Evolutionary conservation across 2,329 filamentous ascomycete species (phyloP).

Genomic region (Pyricularia grisea): DNA sequence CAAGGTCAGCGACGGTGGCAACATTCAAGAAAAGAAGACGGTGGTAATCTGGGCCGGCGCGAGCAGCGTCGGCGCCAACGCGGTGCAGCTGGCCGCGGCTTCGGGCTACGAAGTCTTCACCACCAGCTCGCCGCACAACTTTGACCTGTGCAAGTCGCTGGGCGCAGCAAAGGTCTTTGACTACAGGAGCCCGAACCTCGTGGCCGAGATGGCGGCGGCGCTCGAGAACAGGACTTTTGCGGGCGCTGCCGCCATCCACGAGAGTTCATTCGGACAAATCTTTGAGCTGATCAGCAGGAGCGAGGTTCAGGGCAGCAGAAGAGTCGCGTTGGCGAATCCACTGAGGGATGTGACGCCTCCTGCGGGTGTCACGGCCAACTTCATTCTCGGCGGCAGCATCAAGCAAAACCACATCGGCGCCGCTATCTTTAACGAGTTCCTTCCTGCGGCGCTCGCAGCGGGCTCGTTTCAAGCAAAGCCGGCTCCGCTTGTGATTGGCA

Average conservation of each 20-base stretch:
- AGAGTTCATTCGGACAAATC: not conserved
- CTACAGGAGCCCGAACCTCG: constrained; percentile 24
- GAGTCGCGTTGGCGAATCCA: not conserved
- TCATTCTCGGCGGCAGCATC: not conserved
- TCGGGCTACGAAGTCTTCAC: constrained; percentile 32
- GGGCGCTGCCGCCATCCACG: constrained; percentile 10
- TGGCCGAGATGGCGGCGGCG: constrained; percentile 19
- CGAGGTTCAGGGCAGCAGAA: not conserved
- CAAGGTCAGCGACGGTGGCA: not conserved
- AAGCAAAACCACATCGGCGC: constrained; percentile 5
- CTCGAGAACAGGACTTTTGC: constrained; percentile 14
- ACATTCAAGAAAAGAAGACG: constrained; percentile 6
- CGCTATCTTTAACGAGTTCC: constrained; percentile 8
- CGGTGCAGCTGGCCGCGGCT: constrained; percentile 30
- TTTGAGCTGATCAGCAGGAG: not conserved
- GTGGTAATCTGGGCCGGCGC: constrained; percentile 39
- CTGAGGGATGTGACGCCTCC: not conserved
- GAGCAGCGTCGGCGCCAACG: constrained; percentile 31
- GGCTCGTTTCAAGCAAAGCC: constrained; percentile 6
- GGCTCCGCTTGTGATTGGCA: not conserved
- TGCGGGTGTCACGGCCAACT: constrained; percentile 5
- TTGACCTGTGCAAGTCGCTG: constrained; percentile 27
- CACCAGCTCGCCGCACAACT: constrained; percentile 28
- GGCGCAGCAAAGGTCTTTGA: constrained; percentile 35
- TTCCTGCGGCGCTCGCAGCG: constrained; percentile 7